A percentile compares a stretch with the other conserved stretches of the same genome.
Evolutionary conservation across 2,329 filamentous ascomycete genomes (phyloP).

Genomic region (Aspergillus quadrilineatus): DNA sequence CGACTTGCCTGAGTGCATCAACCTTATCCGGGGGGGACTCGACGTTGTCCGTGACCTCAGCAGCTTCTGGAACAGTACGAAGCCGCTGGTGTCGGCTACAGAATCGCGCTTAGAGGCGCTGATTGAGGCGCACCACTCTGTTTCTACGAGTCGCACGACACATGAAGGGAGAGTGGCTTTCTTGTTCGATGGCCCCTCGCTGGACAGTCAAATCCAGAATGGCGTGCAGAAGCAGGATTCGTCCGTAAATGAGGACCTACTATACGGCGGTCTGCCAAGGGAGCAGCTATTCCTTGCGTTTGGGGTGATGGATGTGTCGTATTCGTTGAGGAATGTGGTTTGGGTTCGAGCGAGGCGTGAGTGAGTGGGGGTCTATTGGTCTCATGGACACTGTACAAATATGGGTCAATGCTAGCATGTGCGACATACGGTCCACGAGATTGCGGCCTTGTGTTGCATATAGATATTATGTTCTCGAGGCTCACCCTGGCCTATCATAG

Average conservation of each 20-base stretch:
- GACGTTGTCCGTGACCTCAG: slow-evolving; percentile 57
- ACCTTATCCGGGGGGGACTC: slow-evolving; percentile 55
- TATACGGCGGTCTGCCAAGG: slow-evolving; percentile 39
- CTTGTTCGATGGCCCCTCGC: slow-evolving; percentile 36
- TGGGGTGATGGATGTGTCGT: slow-evolving; percentile 28
- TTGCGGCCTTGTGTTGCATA: no score
- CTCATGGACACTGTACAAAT: no score
- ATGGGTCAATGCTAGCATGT: no score
- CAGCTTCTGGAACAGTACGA: slow-evolving; percentile 60
- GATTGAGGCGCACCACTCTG: slow-evolving; percentile 36
- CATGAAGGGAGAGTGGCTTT: slow-evolving; percentile 36
- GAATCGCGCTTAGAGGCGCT: slow-evolving; percentile 49
- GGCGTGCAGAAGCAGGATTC: slow-evolving; percentile 20
- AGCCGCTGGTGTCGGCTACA: slow-evolving; percentile 52
- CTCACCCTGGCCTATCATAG: no score
- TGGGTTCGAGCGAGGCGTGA: slow-evolving; percentile 22
- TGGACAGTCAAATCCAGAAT: slow-evolving; percentile 42
- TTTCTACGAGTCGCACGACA: slow-evolving; percentile 14
- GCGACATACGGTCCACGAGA: no score
- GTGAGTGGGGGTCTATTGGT: no score
- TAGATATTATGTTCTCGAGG: no score
- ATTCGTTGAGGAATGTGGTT: slow-evolving; percentile 26
- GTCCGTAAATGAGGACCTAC: slow-evolving; percentile 40
- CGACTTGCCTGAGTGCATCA: slow-evolving; percentile 53
- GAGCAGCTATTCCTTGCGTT: slow-evolving; percentile 32